Base-by-base conservation (phyloP, 495 filamentous ascomycete genomes). In the Venustampulla echinocandica region DNA sequence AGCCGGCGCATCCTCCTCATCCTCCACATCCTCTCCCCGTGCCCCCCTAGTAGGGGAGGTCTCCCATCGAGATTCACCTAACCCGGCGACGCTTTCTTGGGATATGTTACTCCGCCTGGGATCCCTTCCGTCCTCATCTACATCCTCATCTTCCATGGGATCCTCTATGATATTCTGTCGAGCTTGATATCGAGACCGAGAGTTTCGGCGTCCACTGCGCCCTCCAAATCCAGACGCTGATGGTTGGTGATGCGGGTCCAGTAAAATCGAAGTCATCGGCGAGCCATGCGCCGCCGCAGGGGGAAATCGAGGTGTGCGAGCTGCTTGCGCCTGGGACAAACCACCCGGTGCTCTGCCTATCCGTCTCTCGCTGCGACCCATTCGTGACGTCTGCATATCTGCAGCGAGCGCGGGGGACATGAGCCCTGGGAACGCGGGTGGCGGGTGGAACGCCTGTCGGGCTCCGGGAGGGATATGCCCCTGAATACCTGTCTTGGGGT, bases 191-290 rank as follows among this genome's bases (percentile, higher is more conserved):
- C 60, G 53, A 14, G 64, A 65, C 1, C 69, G 66, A 10, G 65
- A 65, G 21, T 61, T 61, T 4, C 67, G 44, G 47, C 68, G 61
- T 51, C 68, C 63, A 61, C 72, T 63, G 52, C 75, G 61, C 6
- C 47, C 58, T 3, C 62, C 60, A 14, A 67, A 61, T 20, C 61
- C 61, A 10, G 75, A 73, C 4, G 67, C 60, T 0, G 80, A 76
- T 5, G 87, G 90, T 52, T 93, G 87, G 54, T 96, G 86, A 56
- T 88, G 87, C 4, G 87, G 82, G 60, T 96, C 87, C 2, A 94
- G 71, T 3, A 94, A 69, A 47, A 90, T 79, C 2, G 86, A 92
- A 7, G 78, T 75, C 68, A 81, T 75, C 4, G 78, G 77, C 5
- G 74, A 76, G 1, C 69, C 66, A 11, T 70, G 63, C 9, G 51